Conservation (phyloP, 768 basidiomycete species). For the Clavulina sp. region DNA sequence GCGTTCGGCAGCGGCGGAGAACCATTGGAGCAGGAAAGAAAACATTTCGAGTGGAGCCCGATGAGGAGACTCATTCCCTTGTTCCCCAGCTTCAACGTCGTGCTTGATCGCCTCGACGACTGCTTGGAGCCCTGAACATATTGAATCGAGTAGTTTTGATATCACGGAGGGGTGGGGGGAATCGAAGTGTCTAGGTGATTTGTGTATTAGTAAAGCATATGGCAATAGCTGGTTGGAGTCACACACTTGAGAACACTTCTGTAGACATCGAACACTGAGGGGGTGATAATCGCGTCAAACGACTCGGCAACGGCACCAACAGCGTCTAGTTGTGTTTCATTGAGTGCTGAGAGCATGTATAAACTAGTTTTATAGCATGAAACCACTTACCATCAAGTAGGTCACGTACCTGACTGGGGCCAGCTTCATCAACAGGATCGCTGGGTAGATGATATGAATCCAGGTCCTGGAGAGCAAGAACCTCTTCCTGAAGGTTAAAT, state of each 20-base stretch:
- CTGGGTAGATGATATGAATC: constrained; percentile 12
- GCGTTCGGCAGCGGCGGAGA: constrained; percentile 64
- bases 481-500: constrained; percentile 18
- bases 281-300: constrained; percentile 51
- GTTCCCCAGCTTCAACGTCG: constrained; percentile 45
- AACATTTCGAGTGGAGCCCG: constrained; percentile 75
- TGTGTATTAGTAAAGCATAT: not conserved
- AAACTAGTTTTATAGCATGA: constrained; percentile 13
- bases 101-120: constrained; percentile 55
- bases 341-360: not conserved
- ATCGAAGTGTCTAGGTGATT: constrained; percentile 27
- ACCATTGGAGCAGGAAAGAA: constrained; percentile 86
- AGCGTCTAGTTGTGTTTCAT: constrained; percentile 31
- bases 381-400: constrained; percentile 3
- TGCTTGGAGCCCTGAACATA: constrained; percentile 39
- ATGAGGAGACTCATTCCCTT: constrained; percentile 33
- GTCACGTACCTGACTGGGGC: not conserved
- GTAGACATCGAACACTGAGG: constrained; percentile 62
- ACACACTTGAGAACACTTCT: constrained; percentile 55
- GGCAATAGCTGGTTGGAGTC: not conserved
- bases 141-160: constrained; percentile 75
- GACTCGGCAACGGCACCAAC: constrained; percentile 66
- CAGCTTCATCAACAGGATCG: constrained; percentile 15
- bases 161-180: constrained; percentile 45
- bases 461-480: constrained; percentile 11